These are phyloP conservation scores for Diaporthe ampelina DNA, from an alignment of 2,329 filamentous ascomycete genomes.

Conservation along the genomic window DNA sequence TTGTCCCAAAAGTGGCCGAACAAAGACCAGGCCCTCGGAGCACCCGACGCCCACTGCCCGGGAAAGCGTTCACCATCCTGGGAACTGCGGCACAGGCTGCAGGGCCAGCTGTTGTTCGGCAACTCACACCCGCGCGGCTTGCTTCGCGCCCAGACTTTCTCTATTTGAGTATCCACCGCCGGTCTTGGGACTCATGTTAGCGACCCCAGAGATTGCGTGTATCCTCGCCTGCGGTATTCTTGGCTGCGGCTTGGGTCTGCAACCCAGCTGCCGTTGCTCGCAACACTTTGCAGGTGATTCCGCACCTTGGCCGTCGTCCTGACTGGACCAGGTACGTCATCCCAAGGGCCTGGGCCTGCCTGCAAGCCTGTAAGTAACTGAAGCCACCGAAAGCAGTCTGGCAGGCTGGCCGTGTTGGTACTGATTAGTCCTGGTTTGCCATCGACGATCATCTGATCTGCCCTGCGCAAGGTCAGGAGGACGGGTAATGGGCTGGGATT, in stretches of 20 bases:
- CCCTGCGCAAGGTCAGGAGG: background rate
- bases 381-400: slow-evolving; percentile 9
- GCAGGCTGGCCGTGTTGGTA: background rate
- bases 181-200: slow-evolving; percentile 13
- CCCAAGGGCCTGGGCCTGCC: background rate
- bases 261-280: slow-evolving; percentile 6
- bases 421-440: background rate
- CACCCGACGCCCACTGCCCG: background rate
- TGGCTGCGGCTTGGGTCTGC: slow-evolving; percentile 21
- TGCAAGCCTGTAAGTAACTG: background rate
- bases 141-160: slow-evolving; percentile 18
- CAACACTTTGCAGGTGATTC: slow-evolving; percentile 11
- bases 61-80: slow-evolving; percentile 17
- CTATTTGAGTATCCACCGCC: background rate
- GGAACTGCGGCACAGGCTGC: slow-evolving; percentile 19
- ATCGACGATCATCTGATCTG: slow-evolving; percentile 26
- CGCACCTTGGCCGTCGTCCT: slow-evolving; percentile 12
- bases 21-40: slow-evolving; percentile 7
- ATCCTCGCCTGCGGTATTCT: slow-evolving; percentile 22
- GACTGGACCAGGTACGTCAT: background rate
- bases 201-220: slow-evolving; percentile 18
- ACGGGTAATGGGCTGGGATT: background rate
- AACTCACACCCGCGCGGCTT: slow-evolving; percentile 29
- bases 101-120: slow-evolving; percentile 23
- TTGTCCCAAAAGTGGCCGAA: slow-evolving; percentile 3